A percentile compares a stretch with the other conserved stretches of the same genome.
Evolutionary conservation across 2,329 filamentous ascomycete genomes (phyloP).

Genomic region (Monilinia laxa): DNA sequence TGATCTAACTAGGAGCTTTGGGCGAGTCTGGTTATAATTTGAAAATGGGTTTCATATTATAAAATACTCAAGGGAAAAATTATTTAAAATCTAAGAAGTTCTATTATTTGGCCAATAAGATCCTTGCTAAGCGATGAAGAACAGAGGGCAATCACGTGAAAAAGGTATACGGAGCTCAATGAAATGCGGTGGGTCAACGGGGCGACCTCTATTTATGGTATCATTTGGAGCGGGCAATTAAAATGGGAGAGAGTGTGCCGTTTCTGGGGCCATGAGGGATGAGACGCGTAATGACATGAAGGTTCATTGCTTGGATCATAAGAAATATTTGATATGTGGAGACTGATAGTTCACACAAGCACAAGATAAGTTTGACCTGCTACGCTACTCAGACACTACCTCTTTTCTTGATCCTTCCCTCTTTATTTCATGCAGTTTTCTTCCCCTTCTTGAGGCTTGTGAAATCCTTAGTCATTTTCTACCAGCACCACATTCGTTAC

Average conservation of each 20-base stretch:
- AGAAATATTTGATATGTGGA: slow-evolving; percentile 14
- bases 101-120: too few relatives aligned
- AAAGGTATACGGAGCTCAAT: background rate
- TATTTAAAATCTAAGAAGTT: too few relatives aligned
- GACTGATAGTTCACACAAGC: background rate
- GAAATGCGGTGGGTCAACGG: slow-evolving; percentile 12
- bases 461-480: background rate
- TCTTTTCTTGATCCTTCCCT: background rate
- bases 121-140: background rate
- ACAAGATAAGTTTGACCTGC: slow-evolving; percentile 20
- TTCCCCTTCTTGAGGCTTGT: background rate
- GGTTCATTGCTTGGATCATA: slow-evolving; percentile 7
- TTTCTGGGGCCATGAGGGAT: background rate
- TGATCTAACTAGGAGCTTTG: too few relatives aligned
- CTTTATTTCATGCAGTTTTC: background rate
- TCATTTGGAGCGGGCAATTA: background rate
- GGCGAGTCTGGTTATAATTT: too few relatives aligned
- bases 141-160: background rate
- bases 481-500: slow-evolving; percentile 16
- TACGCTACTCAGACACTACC: slow-evolving; percentile 3
- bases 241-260: background rate
- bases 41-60: too few relatives aligned
- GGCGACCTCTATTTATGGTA: slow-evolving; percentile 21
- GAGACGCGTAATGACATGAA: slow-evolving; percentile 17
- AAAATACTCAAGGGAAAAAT: too few relatives aligned